Base-by-base conservation (phyloP, 1,284 basidiomycete genomes). In the Boletus albobrunnescens region DNA sequence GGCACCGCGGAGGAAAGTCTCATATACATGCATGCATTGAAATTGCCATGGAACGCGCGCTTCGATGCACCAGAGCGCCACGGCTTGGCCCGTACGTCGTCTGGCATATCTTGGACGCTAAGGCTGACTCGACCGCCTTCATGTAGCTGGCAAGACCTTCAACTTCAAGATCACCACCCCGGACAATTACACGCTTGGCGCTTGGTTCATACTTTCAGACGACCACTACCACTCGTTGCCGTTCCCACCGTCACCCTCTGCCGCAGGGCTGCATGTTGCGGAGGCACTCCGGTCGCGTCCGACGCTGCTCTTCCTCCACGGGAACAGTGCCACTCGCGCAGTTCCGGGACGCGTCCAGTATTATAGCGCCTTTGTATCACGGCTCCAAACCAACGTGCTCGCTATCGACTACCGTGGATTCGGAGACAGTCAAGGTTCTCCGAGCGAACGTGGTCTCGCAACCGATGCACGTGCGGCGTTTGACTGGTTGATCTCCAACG, bases 381-480 rank as follows among this genome's bases (percentile, higher is more conserved):
- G 84, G 2, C 69, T 91, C 1, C 71, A 74, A 17, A 78, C 76
- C 14, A 96, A 95, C 61, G 84, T 96, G 2, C 67, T 96, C 17
- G 84, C 82, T 0, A 81, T 91, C 36, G 94, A 96, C 67, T 95
- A 95, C 63, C 81, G 92, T n/a, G 94, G 94, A 0, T 98, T 89
- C 58, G 94, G 75, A 0, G 93, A 98, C 62, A 94, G 91, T 46
- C 77, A 79, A 1, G 91, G 93, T 1, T 66, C 64, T 1, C 94
- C 94, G 0, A 81, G 77, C 10, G 87, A 94, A 63, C 65, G 69
- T 12, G 95, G 94, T 0, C 70, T 97, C 0, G 65, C 80, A 0
- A 67, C 67, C 4, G 95, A 98, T 60, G 92, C 91, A 2, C 73
- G 81, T 22, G 76, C 90, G 0, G 88, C 85, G 0, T 96, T 84